These are phyloP conservation scores for Besnoitia besnoiti DNA, from an alignment of 169 alveolate species.

Conservation along the genomic window DNA sequence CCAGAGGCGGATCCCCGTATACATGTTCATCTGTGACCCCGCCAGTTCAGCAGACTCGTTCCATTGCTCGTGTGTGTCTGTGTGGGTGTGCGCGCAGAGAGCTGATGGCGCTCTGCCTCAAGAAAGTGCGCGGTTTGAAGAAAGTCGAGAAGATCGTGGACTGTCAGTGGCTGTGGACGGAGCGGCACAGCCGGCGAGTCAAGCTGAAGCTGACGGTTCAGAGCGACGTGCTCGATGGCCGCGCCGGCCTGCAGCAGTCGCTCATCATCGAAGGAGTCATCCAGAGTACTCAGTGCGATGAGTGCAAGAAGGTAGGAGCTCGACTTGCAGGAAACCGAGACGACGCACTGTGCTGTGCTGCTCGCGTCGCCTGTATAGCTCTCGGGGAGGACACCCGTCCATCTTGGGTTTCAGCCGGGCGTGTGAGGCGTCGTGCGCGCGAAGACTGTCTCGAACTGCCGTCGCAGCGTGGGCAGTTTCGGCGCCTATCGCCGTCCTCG, in stretches of 20 bases:
- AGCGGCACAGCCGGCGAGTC: slow-evolving; percentile 85
- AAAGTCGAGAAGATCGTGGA: slow-evolving; percentile 89
- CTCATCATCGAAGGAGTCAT: slow-evolving; percentile 90
- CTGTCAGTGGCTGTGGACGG: slow-evolving; percentile 95
- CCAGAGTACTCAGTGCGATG: slow-evolving; percentile 94
- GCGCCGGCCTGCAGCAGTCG: slow-evolving; percentile 89
- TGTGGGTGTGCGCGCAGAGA: slow-evolving; percentile 79
- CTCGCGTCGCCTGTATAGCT: too few relatives aligned
- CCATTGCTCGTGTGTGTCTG: too few relatives aligned
- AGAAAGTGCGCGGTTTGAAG: slow-evolving; percentile 93
- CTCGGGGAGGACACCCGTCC: too few relatives aligned
- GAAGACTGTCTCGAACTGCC: too few relatives aligned
- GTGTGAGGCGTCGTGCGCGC: too few relatives aligned
- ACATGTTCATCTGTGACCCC: neutral
- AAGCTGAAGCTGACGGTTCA: slow-evolving; percentile 94
- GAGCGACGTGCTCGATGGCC: slow-evolving; percentile 92
- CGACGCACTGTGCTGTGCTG: too few relatives aligned
- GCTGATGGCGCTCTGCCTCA: slow-evolving; percentile 95
- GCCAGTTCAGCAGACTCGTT: neutral
- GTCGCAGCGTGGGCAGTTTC: too few relatives aligned
- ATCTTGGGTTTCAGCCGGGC: too few relatives aligned
- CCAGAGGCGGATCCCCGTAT: neutral
- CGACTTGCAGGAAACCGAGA: neutral
- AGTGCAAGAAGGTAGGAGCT: slow-evolving; percentile 92
- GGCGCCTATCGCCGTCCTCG: neutral